Evolutionary conservation across 805 yeast genomes (phyloP).

Genomic region (Gaillardinia entomophila): DNA sequence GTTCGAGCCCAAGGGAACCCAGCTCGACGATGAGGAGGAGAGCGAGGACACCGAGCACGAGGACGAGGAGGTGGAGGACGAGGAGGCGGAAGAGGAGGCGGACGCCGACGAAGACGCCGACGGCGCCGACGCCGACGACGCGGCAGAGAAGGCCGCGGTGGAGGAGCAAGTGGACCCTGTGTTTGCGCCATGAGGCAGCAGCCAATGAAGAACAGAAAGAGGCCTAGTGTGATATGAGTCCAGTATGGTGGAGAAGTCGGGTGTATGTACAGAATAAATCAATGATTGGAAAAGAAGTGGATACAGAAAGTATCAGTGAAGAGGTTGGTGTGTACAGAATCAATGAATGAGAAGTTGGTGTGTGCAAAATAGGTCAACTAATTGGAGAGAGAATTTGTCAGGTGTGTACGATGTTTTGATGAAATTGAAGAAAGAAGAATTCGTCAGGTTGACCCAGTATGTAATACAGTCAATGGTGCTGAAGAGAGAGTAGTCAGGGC

Average conservation of each 20-base stretch:
- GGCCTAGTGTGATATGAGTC: background rate
- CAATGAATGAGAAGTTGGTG: no score
- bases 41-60: slow-evolving; percentile 2
- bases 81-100: slow-evolving; percentile 3
- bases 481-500: no score
- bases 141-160: slow-evolving; percentile 3
- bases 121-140: background rate
- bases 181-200: slow-evolving; percentile 10
- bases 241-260: background rate
- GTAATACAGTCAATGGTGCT: no score
- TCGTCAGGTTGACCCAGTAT: no score
- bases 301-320: no score
- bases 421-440: no score
- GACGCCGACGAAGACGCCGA: slow-evolving; percentile 5
- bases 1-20: background rate
- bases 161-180: slow-evolving; percentile 18
- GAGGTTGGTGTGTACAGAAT: no score
- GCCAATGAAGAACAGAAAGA: slow-evolving; percentile 2
- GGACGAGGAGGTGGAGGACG: slow-evolving; percentile 2
- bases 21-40: slow-evolving; percentile 1
- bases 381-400: no score
- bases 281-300: no score
- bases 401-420: no score
- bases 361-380: no score
- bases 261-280: no score